A percentile compares a stretch with the other conserved stretches of the same genome.
Conservation (phyloP, 2,329 filamentous ascomycete species). For the Apiospora rasikravindrae region DNA sequence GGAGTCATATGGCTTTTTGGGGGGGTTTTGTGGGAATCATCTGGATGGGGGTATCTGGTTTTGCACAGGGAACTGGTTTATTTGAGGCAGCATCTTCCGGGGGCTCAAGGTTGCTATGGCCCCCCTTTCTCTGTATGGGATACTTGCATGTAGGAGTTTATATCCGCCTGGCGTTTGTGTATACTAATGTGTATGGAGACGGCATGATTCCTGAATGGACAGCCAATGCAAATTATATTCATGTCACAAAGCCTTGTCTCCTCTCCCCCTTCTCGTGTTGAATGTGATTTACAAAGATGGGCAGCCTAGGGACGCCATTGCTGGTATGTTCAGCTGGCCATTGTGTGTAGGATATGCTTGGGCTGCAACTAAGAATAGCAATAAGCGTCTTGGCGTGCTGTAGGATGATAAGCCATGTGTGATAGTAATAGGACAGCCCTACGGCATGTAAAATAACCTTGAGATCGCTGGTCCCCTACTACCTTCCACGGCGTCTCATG, state of each 20-base stretch:
- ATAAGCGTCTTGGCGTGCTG: not conserved
- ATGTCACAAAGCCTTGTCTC: not conserved
- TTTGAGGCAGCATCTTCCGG: conserved; percentile 15
- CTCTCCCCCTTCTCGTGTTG: not conserved
- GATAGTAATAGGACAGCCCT: not conserved
- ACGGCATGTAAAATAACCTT: not conserved
- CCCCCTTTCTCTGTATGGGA: not conserved
- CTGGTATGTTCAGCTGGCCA: not conserved
- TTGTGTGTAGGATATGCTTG: not conserved
- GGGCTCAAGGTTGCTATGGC: not conserved
- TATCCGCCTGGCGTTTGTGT: conserved; percentile 11
- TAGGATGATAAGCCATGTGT: not conserved
- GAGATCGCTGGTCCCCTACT: not conserved
- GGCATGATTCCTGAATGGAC: conserved; percentile 10
- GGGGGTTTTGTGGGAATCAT: not conserved
- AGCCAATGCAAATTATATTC: conserved; percentile 15
- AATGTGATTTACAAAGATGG: not conserved
- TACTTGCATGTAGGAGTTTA: conserved; percentile 14
- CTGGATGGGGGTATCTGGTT: conserved; percentile 7
- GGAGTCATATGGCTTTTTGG: conserved; percentile 2
- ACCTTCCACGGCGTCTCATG: no score
- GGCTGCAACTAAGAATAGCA: not conserved
- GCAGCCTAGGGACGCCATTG: not conserved
- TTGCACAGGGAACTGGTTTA: conserved; percentile 6
- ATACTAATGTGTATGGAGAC: conserved; percentile 16